Base-by-base conservation (phyloP, 2,329 filamentous ascomycete species). In the Plectosphaerella sp. region DNA sequence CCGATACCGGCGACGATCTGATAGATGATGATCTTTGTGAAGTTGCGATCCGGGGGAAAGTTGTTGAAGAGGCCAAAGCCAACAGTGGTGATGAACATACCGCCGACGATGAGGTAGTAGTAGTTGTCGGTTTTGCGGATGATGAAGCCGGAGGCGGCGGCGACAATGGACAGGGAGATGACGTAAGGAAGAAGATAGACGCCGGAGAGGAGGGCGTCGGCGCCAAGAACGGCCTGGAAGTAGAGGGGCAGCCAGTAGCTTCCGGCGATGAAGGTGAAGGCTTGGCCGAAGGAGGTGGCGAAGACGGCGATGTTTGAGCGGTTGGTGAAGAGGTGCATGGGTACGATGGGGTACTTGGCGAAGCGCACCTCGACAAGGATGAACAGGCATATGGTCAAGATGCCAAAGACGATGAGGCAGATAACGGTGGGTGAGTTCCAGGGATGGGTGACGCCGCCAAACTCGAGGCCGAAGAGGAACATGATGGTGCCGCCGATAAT, bases 191-290 rank as follows among this genome's bases (percentile, higher is more conserved):
- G 72, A 3, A 88, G 73, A 12, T 87, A 76, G 1, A 86, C 63
- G 4, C 79, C 79, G 0, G 83, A 88, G n/a, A 73, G 72, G 35
- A 88, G 69, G 0, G 86, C 83, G 0, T 76, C 76, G 1, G 80
- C 81, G 48, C 77, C 76, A 2, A 85, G 76, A 1, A 86, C 86
- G 3, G 83, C 78, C 63, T 92, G 88, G 50, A 89, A 85, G 67
- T 86, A 91, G 0, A 91, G 74, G 0, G 88, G 88, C 24, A 91
- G 72, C 60, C 88, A 91, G 67, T 89, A 91, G 48, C 83, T 80
- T 1, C 76, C 76, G 0, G 78, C 81, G 41, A 88, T 85, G 65
- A 87, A 87, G 35, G 83, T 78, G 60, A 84, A 72, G 0, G 69
- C 71, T 54, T 80, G 75, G 52, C 72, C 70, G 48, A 75, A 72